phyloP scores from a whole-genome alignment of 257 asterid species.

The Solanum neorickii region DNA sequence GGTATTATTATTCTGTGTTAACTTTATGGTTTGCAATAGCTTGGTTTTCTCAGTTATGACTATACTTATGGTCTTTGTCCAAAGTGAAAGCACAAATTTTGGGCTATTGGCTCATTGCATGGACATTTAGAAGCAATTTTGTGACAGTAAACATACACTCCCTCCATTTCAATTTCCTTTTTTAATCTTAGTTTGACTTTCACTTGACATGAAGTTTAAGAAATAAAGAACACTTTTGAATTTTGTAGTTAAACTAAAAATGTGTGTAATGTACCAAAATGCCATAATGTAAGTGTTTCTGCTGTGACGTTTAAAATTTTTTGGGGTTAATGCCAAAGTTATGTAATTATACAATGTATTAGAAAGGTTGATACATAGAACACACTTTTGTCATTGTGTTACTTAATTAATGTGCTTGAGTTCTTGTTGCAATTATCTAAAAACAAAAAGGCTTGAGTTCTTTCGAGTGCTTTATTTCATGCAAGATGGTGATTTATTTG shows the following conservation, averaged over 20 bases:
- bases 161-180: not conserved
- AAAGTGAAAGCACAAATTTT: not conserved
- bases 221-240: not conserved
- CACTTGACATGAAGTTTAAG: not conserved
- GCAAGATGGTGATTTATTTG: not conserved
- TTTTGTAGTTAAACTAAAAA: not conserved
- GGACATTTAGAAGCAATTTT: not conserved
- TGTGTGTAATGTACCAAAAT: not conserved
- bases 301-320: not conserved
- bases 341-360: not conserved
- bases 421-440: not conserved
- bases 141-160: not conserved
- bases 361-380: not conserved
- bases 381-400: not conserved
- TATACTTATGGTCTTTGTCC: not conserved
- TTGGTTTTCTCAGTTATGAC: slow-evolving; percentile 47
- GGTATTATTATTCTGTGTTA: slow-evolving; percentile 29
- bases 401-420: not conserved
- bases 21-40: not conserved
- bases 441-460: not conserved
- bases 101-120: not conserved
- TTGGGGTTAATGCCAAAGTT: not conserved
- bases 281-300: not conserved
- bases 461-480: not conserved
- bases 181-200: not conserved